Evolutionary conservation across 139 green algal genomes (phyloP), one percentile per base, ranked within the genome.

Genomic region (Prasinococcaceae sp.): DNA sequence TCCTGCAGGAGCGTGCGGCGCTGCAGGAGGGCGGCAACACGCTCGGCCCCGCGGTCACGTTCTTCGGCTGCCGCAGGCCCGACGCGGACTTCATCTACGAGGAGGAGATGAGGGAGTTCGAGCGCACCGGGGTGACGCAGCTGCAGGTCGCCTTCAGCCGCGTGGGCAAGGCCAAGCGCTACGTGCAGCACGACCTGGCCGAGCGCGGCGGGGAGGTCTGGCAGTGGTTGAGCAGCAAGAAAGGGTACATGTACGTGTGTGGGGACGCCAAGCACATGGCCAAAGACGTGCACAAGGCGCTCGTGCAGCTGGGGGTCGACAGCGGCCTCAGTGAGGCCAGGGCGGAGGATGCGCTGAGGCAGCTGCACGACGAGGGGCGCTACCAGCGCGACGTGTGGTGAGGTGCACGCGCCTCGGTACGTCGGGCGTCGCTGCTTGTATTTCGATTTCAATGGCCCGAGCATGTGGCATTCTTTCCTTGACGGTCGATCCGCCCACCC

Each of bases 231-330:
- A 14, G 14, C 9, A 50, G 37, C 29, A 19, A 47, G 38, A 40
- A 19, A 20, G 58, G 52, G 22, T 10, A 73, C 55, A 33, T 96
- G 46, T 98, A 94, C 50, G 82, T 98, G 36, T 98, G 90, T 62
- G 90, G 89, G 3, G 89, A 97, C 45, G 89, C 84, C 36, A 93
- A 88, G 62, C 40, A 70, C 63, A 97, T 97, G 89, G 90, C 89
- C 22, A 86, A 79, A 63, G 89, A 97, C 50, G 88, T 97, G 59
- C 85, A 97, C 68, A 49, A 52, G 14, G 61, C 74, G 26, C 58
- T 95, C 46, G 30, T 84, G 1, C 53, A 54, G 10, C 58, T 88
- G n/a, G 54, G 72, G 29, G 24, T 57, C 26, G 30, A 60, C 10
- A 66, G 67, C 17, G 60, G 52, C 0, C 71, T 69, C 47, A 77